Conservation (phyloP, 768 basidiomycete genomes). For the Krasilnikovozyma curviuscula region DNA sequence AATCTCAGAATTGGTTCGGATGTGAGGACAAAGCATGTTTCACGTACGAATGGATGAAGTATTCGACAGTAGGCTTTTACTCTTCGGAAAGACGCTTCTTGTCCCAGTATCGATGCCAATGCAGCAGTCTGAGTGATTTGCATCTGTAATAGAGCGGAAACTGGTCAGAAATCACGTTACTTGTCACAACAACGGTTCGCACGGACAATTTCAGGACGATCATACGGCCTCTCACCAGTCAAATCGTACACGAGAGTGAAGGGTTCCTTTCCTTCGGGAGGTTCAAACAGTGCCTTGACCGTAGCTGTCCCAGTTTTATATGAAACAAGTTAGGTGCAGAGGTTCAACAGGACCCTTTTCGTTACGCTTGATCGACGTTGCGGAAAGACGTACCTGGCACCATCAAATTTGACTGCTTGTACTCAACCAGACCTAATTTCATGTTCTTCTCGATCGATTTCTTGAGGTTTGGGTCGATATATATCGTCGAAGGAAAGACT, state of each 20-base stretch:
- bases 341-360: not conserved
- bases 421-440: conserved; percentile 45
- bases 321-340: not conserved
- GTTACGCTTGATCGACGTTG: conserved; percentile 9
- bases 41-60: conserved; percentile 40
- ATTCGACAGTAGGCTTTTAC: conserved; percentile 62
- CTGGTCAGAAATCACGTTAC: conserved; percentile 4
- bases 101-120: conserved; percentile 46
- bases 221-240: conserved; percentile 57
- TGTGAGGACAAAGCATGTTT: no score
- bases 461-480: conserved; percentile 17
- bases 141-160: conserved; percentile 33
- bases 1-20: no score
- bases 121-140: conserved; percentile 57
- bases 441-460: conserved; percentile 31
- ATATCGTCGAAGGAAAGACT: conserved; percentile 56
- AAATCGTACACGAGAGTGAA: conserved; percentile 72
- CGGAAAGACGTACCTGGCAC: conserved; percentile 36
- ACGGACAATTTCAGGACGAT: conserved; percentile 54
- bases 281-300: conserved; percentile 50
- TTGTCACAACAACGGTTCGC: not conserved
- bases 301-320: conserved; percentile 32
- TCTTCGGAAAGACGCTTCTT: conserved; percentile 59
- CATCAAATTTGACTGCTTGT: conserved; percentile 62
- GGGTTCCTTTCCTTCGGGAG: conserved; percentile 45